phyloP scores from a whole-genome alignment of 1,284 basidiomycete species.

The Cutaneotrichosporon sp. region DNA sequence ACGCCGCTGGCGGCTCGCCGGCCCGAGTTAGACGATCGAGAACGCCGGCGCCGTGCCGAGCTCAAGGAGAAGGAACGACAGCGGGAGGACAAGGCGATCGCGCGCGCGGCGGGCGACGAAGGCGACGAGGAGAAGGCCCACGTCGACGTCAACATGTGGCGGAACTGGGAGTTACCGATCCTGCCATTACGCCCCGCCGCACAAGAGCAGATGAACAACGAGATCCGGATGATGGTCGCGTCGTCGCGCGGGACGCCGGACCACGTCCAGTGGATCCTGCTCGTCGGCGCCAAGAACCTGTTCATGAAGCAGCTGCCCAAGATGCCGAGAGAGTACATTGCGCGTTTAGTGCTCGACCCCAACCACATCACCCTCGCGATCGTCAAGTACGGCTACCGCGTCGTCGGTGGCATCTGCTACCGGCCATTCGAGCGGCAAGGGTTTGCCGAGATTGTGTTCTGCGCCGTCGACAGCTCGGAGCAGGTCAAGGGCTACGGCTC shows the following conservation, averaged over 20 bases:
- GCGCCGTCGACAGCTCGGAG: constrained; percentile 93
- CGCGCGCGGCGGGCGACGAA: constrained; percentile 67
- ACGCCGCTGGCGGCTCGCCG: constrained; percentile 37
- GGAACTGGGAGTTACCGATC: constrained; percentile 48
- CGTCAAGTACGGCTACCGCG: constrained; percentile 91
- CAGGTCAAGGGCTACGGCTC: constrained; percentile 99
- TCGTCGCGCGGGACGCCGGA: constrained; percentile 69
- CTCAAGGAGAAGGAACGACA: constrained; percentile 63
- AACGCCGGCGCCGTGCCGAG: constrained; percentile 56
- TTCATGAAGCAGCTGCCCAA: constrained; percentile 98
- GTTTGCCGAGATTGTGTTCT: constrained; percentile 99
- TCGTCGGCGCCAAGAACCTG: constrained; percentile 92
- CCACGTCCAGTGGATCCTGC: constrained; percentile 75
- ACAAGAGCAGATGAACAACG: constrained; percentile 75
- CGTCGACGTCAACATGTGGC: constrained; percentile 46
- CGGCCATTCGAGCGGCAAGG: constrained; percentile 91
- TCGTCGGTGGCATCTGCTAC: constrained; percentile 97
- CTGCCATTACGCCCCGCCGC: constrained; percentile 65
- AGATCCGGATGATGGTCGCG: constrained; percentile 85
- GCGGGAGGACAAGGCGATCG: constrained; percentile 70
- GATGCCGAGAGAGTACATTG: constrained; percentile 99
- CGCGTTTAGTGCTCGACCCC: constrained; percentile 87
- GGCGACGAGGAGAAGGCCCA: constrained; percentile 24
- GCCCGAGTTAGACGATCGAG: constrained; percentile 44
- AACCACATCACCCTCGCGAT: constrained; percentile 93